Evolutionary conservation across 148 eudicot genomes (phyloP).

Genomic region (Rhododendron williamsianum): DNA sequence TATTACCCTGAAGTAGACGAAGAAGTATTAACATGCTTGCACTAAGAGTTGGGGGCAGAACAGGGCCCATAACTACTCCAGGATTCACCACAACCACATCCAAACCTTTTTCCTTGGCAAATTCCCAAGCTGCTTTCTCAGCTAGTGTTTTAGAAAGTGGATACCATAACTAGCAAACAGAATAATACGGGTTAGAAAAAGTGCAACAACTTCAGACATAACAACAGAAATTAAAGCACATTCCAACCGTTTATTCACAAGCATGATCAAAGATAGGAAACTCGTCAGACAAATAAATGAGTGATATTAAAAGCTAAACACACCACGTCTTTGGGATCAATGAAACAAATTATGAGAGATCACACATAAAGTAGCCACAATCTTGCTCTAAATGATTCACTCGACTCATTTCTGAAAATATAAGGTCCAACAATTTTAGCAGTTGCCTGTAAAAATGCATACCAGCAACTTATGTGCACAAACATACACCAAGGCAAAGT

Average conservation of each 20-base stretch:
- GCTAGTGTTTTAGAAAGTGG: constrained; percentile 76
- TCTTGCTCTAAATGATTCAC: not conserved
- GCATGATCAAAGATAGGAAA: not conserved
- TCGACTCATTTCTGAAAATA: not conserved
- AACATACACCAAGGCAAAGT: not conserved
- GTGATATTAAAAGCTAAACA: not conserved
- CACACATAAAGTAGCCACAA: not conserved
- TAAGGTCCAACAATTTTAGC: not conserved
- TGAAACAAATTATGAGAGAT: not conserved
- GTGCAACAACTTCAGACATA: not conserved
- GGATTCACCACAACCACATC: constrained; percentile 88
- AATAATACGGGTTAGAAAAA: not conserved
- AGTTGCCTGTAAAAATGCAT: not conserved
- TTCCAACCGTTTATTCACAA: not conserved
- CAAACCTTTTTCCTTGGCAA: constrained; percentile 60
- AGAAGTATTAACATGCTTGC: constrained; percentile 83
- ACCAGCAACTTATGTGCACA: not conserved
- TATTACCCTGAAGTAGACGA: constrained; percentile 72
- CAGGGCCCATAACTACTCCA: constrained; percentile 83
- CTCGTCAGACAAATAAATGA: too few relatives aligned
- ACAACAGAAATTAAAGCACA: not conserved
- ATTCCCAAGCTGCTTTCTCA: constrained; percentile 89
- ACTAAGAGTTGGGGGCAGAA: constrained; percentile 67
- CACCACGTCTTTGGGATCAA: not conserved
- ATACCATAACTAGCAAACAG: constrained; percentile 59